Evolutionary conservation across 306 rosid genomes (phyloP).

Genomic region (Vicia villosa): DNA sequence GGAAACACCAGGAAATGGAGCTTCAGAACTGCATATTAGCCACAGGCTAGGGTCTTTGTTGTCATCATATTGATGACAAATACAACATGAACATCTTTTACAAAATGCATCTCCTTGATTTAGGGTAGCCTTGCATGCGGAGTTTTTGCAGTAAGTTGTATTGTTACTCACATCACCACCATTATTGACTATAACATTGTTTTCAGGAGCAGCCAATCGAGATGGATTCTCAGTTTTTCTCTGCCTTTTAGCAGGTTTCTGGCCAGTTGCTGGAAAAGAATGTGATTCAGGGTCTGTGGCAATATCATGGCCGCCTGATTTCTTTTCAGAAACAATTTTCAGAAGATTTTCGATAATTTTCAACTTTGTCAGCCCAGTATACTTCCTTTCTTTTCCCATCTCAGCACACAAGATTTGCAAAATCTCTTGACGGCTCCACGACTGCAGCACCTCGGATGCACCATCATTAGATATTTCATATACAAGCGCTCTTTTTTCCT

Average conservation of each 20-base stretch:
- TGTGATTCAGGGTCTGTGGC: slow-evolving; percentile 53
- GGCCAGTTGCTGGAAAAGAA: slow-evolving; percentile 61
- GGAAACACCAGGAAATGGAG: slow-evolving; percentile 76
- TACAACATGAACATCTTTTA: slow-evolving; percentile 93
- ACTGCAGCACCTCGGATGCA: slow-evolving; percentile 81
- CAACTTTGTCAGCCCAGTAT: slow-evolving; percentile 91
- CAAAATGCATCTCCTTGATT: slow-evolving; percentile 68
- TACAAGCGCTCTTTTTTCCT: slow-evolving; percentile 83
- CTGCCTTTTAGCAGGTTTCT: slow-evolving; percentile 78
- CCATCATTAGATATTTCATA: slow-evolving; percentile 80
- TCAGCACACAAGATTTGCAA: slow-evolving; percentile 90
- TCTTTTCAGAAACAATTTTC: slow-evolving; percentile 86
- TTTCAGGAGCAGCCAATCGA: slow-evolving; percentile 55
- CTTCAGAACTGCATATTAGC: slow-evolving; percentile 87
- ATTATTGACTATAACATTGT: slow-evolving; percentile 46
- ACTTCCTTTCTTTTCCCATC: slow-evolving; percentile 99
- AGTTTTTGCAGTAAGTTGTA: slow-evolving; percentile 70
- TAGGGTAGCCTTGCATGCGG: slow-evolving; percentile 89
- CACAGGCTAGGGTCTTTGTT: slow-evolving; percentile 98
- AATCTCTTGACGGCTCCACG: slow-evolving; percentile 98
- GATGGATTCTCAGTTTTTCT: slow-evolving; percentile 87
- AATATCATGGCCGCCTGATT: slow-evolving; percentile 53
- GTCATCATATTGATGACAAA: slow-evolving; percentile 84
- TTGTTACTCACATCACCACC: slow-evolving; percentile 40
- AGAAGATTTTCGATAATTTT: slow-evolving; percentile 93